A percentile compares a stretch with the other conserved stretches of the same genome.
These are phyloP conservation scores for Salvia splendens DNA, from an alignment of 257 asterid species.

Conservation along the genomic window DNA sequence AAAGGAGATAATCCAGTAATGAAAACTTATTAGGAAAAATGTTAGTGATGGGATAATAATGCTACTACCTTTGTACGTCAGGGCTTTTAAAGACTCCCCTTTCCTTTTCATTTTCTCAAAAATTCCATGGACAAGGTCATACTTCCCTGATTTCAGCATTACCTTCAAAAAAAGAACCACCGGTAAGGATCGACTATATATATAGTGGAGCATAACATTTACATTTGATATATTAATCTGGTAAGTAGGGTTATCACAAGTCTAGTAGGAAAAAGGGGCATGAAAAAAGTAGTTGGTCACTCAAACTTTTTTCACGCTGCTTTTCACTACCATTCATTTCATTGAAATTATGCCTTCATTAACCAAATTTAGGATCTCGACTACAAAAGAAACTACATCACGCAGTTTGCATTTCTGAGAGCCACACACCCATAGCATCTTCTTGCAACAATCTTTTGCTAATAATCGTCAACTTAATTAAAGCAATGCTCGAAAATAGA, in stretches of 20 bases:
- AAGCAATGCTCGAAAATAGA: constrained; percentile 19
- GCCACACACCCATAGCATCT: constrained; percentile 16
- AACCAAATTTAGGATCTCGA: neutral
- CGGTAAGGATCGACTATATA: constrained; percentile 33
- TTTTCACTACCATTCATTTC: neutral
- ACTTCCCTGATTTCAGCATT: constrained; percentile 82
- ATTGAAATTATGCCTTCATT: constrained; percentile 20
- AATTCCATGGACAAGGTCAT: constrained; percentile 63
- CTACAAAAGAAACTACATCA: neutral
- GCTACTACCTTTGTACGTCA: constrained; percentile 80
- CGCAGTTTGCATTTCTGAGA: neutral
- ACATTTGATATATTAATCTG: neutral
- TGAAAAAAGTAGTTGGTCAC: neutral
- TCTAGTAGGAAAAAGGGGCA: neutral
- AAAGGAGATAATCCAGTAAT: constrained; percentile 21
- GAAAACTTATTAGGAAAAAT: neutral
- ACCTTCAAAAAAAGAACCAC: constrained; percentile 61
- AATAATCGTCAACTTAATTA: constrained; percentile 2
- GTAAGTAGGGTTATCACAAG: constrained; percentile 5
- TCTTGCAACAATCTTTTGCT: constrained; percentile 10
- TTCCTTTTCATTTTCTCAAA: constrained; percentile 79
- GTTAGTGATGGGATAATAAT: constrained; percentile 13
- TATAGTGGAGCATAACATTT: constrained; percentile 32
- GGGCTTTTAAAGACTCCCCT: constrained; percentile 69
- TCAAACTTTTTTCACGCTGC: constrained; percentile 1